Percentiles rank a stretch among this genome's conserved stretches.
Evolutionary conservation across 108 stramenopile species (phyloP).

Genomic region (Mediolabrus comicus): DNA sequence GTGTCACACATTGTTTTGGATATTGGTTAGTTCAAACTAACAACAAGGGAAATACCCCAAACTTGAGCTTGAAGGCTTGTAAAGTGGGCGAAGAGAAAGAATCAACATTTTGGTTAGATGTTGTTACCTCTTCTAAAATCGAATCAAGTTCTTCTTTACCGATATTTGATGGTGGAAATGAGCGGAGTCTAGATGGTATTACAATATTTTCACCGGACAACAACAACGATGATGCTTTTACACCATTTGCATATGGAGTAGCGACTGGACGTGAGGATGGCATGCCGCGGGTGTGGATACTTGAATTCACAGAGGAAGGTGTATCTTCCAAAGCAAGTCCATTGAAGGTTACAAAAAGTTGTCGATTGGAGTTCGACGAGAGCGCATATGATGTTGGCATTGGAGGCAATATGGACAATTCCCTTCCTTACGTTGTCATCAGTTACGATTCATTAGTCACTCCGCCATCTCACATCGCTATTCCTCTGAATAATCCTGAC

Average conservation of each 20-base stretch:
- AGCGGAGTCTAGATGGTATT: conserved; percentile 51
- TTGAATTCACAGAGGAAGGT: conserved; percentile 35
- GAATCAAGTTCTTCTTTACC: too few species aligned
- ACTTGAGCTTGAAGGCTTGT: conserved; percentile 73
- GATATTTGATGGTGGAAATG: conserved; percentile 69
- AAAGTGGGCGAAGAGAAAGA: conserved; percentile 40
- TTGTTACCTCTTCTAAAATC: conserved; percentile 35
- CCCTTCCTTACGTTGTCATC: conserved; percentile 72
- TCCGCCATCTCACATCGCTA: conserved; percentile 62
- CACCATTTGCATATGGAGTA: conserved; percentile 52
- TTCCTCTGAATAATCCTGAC: conserved; percentile 49
- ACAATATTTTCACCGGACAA: conserved; percentile 56
- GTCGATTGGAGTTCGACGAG: conserved; percentile 73
- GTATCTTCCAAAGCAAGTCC: conserved; percentile 14
- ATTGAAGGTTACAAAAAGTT: conserved; percentile 35
- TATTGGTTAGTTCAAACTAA: conserved; percentile 71
- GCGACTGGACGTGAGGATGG: conserved; percentile 67
- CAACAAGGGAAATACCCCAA: conserved; percentile 59
- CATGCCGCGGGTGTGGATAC: conserved; percentile 73
- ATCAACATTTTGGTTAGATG: conserved; percentile 28
- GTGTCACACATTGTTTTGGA: too few species aligned
- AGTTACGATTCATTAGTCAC: conserved; percentile 85
- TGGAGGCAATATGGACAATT: conserved; percentile 65
- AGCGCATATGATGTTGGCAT: conserved; percentile 73
- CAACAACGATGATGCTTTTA: neutral